A percentile compares a stretch with the other conserved stretches of the same genome.
These are phyloP conservation scores for Caloboletus inedulis DNA, from an alignment of 1,284 basidiomycete genomes.

Conservation along the genomic window DNA sequence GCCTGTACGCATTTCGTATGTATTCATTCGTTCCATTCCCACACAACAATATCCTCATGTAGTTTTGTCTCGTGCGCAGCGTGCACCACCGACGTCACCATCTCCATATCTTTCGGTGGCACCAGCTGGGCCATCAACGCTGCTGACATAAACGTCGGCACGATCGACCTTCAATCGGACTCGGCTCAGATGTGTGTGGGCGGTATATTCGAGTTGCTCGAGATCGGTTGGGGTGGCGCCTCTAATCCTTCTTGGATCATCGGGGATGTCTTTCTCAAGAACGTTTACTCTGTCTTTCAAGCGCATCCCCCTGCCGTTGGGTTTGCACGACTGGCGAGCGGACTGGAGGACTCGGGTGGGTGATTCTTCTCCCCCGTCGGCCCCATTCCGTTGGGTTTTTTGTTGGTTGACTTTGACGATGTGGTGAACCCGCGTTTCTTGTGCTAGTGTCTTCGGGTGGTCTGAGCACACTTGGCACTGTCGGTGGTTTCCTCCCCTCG, in stretches of 20 bases:
- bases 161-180: conserved; percentile 23
- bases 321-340: conserved; percentile 37
- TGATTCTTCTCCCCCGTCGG: not conserved
- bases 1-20: conserved; percentile 66
- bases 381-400: too few relatives aligned
- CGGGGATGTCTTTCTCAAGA: conserved; percentile 66
- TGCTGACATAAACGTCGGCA: conserved; percentile 76
- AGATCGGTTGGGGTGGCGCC: conserved; percentile 6
- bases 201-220: conserved; percentile 53
- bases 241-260: conserved; percentile 45
- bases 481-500: not conserved
- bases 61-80: conserved; percentile 40
- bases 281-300: conserved; percentile 49
- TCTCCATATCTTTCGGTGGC: conserved; percentile 71
- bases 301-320: conserved; percentile 45
- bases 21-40: not conserved
- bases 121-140: conserved; percentile 65
- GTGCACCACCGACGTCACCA: conserved; percentile 45
- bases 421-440: not conserved
- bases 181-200: conserved; percentile 47
- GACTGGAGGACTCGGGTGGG: not conserved
- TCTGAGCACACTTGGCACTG: not conserved
- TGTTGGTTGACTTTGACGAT: too few relatives aligned
- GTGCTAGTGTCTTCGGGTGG: not conserved
- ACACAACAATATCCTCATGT: not conserved